A percentile compares a stretch with the other conserved stretches of the same genome.
These are phyloP conservation scores for Acidomyces sp. DNA, from an alignment of 495 filamentous ascomycete genomes.

Conservation along the genomic window DNA sequence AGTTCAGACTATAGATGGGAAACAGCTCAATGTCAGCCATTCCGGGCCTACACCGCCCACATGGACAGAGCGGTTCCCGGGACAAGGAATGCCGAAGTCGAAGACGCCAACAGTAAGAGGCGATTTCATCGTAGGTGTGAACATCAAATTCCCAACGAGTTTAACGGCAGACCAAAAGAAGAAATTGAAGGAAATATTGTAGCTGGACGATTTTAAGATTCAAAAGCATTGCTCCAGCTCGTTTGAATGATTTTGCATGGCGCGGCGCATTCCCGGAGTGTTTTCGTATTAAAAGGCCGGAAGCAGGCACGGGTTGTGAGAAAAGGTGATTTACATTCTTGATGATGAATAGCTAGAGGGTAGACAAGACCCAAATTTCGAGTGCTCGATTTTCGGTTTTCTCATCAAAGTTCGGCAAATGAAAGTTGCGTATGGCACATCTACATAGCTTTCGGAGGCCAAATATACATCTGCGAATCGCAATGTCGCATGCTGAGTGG, in stretches of 20 bases:
- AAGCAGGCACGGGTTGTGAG: no score
- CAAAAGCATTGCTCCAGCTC: no score
- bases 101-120: conserved; percentile 76
- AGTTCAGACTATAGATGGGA: conserved; percentile 86
- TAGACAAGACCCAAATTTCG: no score
- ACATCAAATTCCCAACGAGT: conserved; percentile 74
- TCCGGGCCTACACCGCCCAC: conserved; percentile 75
- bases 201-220: conserved; percentile 2
- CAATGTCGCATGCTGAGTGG: no score
- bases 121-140: conserved; percentile 77
- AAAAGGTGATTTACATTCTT: no score
- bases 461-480: no score
- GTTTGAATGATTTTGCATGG: not conserved
- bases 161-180: conserved; percentile 65
- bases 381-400: no score
- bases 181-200: conserved; percentile 61
- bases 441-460: no score
- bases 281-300: no score
- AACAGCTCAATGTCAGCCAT: conserved; percentile 60
- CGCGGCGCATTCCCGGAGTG: not conserved
- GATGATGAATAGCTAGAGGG: no score
- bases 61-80: conserved; percentile 65
- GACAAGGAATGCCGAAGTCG: conserved; percentile 78
- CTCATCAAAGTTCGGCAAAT: no score
- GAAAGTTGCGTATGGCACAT: no score